Conservation (phyloP, 2,329 filamentous ascomycete species). For the Fusarium sp. region DNA sequence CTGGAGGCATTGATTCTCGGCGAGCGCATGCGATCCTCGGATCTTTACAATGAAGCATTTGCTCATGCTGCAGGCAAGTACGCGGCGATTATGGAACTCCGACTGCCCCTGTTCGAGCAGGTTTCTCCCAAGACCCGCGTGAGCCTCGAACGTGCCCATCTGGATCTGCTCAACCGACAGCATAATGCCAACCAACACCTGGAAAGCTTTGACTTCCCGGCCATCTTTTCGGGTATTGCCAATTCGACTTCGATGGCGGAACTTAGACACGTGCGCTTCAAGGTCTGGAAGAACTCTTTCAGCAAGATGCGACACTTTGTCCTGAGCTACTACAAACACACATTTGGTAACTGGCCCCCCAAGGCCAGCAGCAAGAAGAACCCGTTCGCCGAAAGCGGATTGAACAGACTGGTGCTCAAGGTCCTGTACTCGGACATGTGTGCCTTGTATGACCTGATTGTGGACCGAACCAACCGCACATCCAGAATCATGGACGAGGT, state of each 20-base stretch:
- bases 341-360: conserved; percentile 80
- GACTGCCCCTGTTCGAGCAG: conserved; percentile 72
- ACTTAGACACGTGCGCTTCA: conserved; percentile 80
- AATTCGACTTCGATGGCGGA: conserved; percentile 79
- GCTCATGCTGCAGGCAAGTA: conserved; percentile 90
- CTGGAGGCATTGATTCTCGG: conserved; percentile 88
- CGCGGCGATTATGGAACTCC: conserved; percentile 71
- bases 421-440: conserved; percentile 87
- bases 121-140: conserved; percentile 76
- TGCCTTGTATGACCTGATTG: conserved; percentile 85
- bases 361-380: conserved; percentile 94
- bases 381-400: conserved; percentile 80
- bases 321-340: conserved; percentile 68
- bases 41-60: conserved; percentile 90
- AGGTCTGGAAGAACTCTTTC: conserved; percentile 81
- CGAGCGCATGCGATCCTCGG: conserved; percentile 81
- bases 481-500: conserved; percentile 77
- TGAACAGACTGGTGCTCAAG: conserved; percentile 83
- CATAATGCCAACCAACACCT: conserved; percentile 74
- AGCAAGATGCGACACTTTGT: conserved; percentile 76
- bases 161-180: conserved; percentile 78
- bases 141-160: conserved; percentile 79
- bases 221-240: conserved; percentile 85
- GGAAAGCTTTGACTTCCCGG: conserved; percentile 90
- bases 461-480: conserved; percentile 79